Percentiles rank a stretch among this genome's conserved stretches.
Evolutionary conservation across 148 eudicot genomes (phyloP).

Genomic region (Vaccinium macrocarpon): DNA sequence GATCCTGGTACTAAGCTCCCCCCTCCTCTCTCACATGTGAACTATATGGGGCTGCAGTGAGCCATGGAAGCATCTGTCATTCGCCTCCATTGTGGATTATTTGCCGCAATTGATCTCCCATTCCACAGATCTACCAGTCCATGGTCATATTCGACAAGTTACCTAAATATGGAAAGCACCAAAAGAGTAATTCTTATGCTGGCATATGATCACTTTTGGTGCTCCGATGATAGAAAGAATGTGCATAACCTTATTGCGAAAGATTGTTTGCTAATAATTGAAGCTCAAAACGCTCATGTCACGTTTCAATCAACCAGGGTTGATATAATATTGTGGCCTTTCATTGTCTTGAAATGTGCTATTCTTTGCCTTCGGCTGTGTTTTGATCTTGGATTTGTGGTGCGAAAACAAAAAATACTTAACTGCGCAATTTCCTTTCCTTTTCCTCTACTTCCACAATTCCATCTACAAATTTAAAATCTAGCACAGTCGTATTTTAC

Average conservation of each 20-base stretch:
- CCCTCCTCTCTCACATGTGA: neutral
- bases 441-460: neutral
- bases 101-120: constrained; percentile 56
- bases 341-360: neutral
- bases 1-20: too few relatives aligned
- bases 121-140: constrained; percentile 47
- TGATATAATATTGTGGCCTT: neutral
- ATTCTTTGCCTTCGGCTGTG: neutral
- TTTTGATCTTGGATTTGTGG: neutral
- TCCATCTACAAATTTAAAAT: neutral
- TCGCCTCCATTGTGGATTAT: constrained; percentile 68
- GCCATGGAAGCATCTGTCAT: constrained; percentile 78
- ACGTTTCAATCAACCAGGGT: neutral
- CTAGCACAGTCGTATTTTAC: too few relatives aligned
- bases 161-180: neutral
- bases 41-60: constrained; percentile 46
- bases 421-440: neutral
- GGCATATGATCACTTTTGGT: too few relatives aligned
- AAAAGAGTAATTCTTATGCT: neutral
- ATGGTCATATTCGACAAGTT: constrained; percentile 31
- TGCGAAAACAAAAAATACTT: neutral
- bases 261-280: neutral
- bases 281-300: neutral
- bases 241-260: neutral
- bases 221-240: neutral